Evolutionary conservation across 2,329 filamentous ascomycete genomes (phyloP).

Genomic region (Colletotrichum nymphaeae): DNA sequence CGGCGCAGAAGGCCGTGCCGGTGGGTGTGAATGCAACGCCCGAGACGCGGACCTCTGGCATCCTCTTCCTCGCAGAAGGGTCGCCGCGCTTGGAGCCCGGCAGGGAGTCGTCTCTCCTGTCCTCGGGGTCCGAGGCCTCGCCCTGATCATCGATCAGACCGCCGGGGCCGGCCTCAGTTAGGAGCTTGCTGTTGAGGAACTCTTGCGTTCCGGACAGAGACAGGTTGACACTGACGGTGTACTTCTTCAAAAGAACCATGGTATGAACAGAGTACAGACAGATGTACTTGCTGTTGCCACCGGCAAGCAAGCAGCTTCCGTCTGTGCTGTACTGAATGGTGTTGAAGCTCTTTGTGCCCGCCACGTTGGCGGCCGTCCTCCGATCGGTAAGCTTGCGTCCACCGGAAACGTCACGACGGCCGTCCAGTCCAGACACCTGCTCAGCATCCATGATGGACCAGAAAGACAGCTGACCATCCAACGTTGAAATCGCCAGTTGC

Average conservation of each 20-base stretch:
- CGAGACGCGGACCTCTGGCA: constrained; percentile 86
- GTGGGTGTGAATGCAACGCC: constrained; percentile 89
- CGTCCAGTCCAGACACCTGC: constrained; percentile 88
- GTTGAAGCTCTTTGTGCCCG: constrained; percentile 90
- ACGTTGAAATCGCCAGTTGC: constrained; percentile 89
- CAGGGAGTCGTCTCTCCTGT: constrained; percentile 80
- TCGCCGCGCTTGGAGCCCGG: constrained; percentile 92
- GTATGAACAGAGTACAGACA: constrained; percentile 96
- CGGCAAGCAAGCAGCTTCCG: constrained; percentile 89
- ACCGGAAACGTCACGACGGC: constrained; percentile 90
- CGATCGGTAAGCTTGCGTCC: constrained; percentile 90
- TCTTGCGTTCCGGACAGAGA: constrained; percentile 96
- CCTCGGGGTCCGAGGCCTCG: constrained; percentile 89
- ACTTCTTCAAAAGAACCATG: constrained; percentile 92
- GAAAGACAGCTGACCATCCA: constrained; percentile 95
- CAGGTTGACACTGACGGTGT: constrained; percentile 94
- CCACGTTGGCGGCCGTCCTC: constrained; percentile 88
- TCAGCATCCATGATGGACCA: constrained; percentile 92
- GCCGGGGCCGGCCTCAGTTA: constrained; percentile 89
- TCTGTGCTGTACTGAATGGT: constrained; percentile 93
- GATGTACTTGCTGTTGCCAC: constrained; percentile 98
- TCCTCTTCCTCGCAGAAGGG: constrained; percentile 79
- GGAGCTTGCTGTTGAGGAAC: constrained; percentile 90
- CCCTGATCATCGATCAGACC: constrained; percentile 89
- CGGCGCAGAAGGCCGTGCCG: constrained; percentile 91